Conservation (phyloP, 2,329 filamentous ascomycete genomes). For the Beauveria medogensis region DNA sequence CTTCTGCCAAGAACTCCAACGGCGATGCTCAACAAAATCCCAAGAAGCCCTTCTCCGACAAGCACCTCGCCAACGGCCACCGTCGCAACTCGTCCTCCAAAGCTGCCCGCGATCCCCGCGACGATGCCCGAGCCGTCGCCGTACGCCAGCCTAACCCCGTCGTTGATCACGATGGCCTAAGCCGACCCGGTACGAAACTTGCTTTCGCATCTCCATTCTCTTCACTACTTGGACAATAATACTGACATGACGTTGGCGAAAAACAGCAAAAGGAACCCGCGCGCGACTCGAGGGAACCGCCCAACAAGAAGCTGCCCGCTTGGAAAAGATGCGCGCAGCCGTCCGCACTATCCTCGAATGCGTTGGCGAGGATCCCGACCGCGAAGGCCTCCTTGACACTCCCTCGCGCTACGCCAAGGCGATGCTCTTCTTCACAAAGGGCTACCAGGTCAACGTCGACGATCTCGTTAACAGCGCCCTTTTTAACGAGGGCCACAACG, state of each 20-base stretch:
- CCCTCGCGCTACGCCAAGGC: constrained; percentile 91
- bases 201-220: background rate
- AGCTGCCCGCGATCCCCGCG: constrained; percentile 52
- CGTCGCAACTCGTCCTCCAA: constrained; percentile 50
- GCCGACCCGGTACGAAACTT: constrained; percentile 42
- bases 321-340: constrained; percentile 52
- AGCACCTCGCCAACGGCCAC: constrained; percentile 23
- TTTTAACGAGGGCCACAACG: constrained; percentile 94
- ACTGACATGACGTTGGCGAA: no score
- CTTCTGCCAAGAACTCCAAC: constrained; percentile 17
- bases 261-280: constrained; percentile 53
- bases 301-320: constrained; percentile 36
- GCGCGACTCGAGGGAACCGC: constrained; percentile 48
- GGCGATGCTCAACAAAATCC: constrained; percentile 15
- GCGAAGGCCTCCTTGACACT: constrained; percentile 56
- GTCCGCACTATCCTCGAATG: constrained; percentile 61
- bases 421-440: constrained; percentile 91
- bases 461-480: constrained; percentile 91
- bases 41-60: constrained; percentile 16
- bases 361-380: constrained; percentile 58
- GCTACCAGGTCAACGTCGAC: constrained; percentile 88
- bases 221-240: no score
- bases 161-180: constrained; percentile 55
- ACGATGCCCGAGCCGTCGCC: constrained; percentile 39
- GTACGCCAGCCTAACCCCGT: constrained; percentile 47